These are phyloP conservation scores for Lupinus albus DNA, from an alignment of 306 rosid species.

Conservation along the genomic window DNA sequence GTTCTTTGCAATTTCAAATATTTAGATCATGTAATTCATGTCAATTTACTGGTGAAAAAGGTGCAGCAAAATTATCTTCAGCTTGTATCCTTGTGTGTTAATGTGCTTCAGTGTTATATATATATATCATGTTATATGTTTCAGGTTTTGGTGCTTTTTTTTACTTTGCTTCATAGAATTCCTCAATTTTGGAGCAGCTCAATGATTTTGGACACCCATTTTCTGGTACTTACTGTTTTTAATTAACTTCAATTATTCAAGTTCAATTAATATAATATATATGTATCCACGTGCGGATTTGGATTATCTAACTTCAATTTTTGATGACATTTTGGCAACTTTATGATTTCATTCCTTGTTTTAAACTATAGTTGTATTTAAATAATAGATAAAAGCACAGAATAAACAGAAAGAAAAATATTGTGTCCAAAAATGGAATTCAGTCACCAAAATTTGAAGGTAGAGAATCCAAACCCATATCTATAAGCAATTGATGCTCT, in stretches of 20 bases:
- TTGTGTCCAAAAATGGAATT: no score
- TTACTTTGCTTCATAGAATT: not conserved
- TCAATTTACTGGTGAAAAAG: not conserved
- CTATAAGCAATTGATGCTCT: not conserved
- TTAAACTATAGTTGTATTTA: no score
- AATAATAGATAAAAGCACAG: no score
- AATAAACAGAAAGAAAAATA: no score
- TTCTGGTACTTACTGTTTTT: no score
- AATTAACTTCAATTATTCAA: not conserved
- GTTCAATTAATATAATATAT: conserved; percentile 11
- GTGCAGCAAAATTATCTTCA: not conserved
- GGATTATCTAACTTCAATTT: no score
- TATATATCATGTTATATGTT: not conserved
- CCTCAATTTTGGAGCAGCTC: conserved; percentile 20
- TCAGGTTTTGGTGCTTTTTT: not conserved
- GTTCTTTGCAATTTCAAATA: conserved; percentile 7
- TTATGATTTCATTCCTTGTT: no score
- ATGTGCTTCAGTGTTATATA: not conserved
- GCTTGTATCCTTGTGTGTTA: not conserved
- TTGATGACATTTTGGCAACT: no score
- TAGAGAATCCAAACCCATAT: not conserved
- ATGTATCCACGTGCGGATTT: no score
- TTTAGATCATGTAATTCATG: not conserved
- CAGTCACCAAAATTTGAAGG: no score
- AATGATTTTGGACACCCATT: conserved; percentile 11